Conservation (phyloP, 257 asterid species). For the Solanum peruvianum region DNA sequence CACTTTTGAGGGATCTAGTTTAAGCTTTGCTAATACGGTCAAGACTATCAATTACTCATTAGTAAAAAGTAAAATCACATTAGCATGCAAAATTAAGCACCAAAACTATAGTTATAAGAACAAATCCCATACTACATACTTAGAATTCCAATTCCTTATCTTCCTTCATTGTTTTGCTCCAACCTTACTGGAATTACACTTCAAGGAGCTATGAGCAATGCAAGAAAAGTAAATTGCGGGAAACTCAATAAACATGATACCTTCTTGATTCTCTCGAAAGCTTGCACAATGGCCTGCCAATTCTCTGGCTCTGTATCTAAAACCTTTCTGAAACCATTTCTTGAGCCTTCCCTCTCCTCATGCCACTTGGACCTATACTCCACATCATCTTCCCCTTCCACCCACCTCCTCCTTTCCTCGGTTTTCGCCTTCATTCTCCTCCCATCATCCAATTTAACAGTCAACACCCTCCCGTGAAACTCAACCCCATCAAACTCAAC, state of each 20-base stretch:
- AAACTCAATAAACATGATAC: slow-evolving; percentile 21
- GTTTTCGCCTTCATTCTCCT: slow-evolving; percentile 44
- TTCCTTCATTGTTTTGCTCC: background rate
- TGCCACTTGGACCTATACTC: slow-evolving; percentile 76
- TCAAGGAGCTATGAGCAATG: background rate
- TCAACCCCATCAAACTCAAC: slow-evolving; percentile 96
- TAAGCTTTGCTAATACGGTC: background rate
- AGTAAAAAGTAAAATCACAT: background rate
- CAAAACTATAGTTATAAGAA: background rate
- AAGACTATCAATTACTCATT: background rate
- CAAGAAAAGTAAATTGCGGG: background rate
- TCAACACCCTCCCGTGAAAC: slow-evolving; percentile 82
- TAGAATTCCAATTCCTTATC: background rate
- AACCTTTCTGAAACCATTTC: slow-evolving; percentile 58
- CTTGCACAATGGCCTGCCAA: slow-evolving; percentile 85
- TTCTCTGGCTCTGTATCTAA: slow-evolving; percentile 77
- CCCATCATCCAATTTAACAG: slow-evolving; percentile 89
- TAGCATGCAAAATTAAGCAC: background rate
- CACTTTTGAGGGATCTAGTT: background rate
- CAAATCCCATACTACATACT: background rate
- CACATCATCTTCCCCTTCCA: slow-evolving; percentile 38
- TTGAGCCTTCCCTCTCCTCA: slow-evolving; percentile 72
- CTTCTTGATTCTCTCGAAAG: slow-evolving; percentile 90
- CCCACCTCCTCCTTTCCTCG: slow-evolving; percentile 44
- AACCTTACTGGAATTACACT: background rate